Evolutionary conservation across 352 stramenopile species (phyloP).

Genomic region (Elongisporangium undulatum): DNA sequence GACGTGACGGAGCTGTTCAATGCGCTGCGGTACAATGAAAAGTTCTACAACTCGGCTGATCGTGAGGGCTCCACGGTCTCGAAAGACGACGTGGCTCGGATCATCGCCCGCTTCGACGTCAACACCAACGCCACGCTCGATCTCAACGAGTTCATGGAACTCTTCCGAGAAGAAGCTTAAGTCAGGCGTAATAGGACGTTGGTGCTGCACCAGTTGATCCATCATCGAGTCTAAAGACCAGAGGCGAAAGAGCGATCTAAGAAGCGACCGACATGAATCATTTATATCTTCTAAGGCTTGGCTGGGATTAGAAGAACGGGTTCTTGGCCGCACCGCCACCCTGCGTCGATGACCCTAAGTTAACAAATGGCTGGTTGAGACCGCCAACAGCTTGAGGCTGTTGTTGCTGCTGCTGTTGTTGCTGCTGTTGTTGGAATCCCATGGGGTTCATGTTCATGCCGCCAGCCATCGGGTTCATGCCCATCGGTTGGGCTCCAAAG

Average conservation of each 20-base stretch:
- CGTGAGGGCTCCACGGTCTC: conserved; percentile 31
- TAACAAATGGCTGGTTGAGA: conserved; percentile 77
- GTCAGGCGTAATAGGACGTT: neutral
- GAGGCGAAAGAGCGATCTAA: too few relatives aligned
- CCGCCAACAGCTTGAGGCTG: conserved; percentile 40
- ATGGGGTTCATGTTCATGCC: conserved; percentile 58
- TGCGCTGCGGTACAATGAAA: conserved; percentile 63
- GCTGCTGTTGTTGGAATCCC: conserved; percentile 28
- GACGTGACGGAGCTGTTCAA: conserved; percentile 65
- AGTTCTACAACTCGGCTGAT: conserved; percentile 53
- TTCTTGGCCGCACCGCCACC: conserved; percentile 21
- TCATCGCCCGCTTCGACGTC: conserved; percentile 72
- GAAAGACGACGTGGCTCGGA: conserved; percentile 54
- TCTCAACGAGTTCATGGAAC: conserved; percentile 73
- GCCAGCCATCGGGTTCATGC: conserved; percentile 57
- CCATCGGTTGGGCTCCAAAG: conserved; percentile 46
- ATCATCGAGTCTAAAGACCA: too few relatives aligned
- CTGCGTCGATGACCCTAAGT: conserved; percentile 37
- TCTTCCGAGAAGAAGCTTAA: conserved; percentile 71
- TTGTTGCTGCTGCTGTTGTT: conserved; percentile 29
- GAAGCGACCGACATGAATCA: neutral
- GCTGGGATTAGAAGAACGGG: conserved; percentile 36
- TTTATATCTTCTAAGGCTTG: neutral
- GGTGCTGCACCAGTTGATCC: too few relatives aligned
- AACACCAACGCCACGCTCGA: conserved; percentile 73